Evolutionary conservation across 805 yeast species (phyloP).

Genomic region (Barnettozyma wickerhamii): DNA sequence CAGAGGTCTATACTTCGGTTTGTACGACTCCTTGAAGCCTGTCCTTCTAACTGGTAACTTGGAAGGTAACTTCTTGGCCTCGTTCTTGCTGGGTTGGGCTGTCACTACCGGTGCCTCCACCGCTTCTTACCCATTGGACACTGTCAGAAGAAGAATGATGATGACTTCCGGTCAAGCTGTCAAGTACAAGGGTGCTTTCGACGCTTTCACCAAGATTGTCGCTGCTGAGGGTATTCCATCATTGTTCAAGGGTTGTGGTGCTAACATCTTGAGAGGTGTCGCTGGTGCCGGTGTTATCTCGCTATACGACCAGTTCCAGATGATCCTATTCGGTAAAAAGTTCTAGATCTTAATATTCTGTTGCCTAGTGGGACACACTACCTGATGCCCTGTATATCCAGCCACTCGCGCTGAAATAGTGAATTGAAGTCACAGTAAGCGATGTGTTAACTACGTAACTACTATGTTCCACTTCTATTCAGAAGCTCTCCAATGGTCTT

Average conservation of each 20-base stretch:
- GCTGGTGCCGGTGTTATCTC: constrained; percentile 99
- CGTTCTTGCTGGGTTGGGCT: constrained; percentile 96
- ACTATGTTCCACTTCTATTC: too few relatives aligned
- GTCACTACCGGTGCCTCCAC: constrained; percentile 99
- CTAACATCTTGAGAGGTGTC: constrained; percentile 99
- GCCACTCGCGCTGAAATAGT: not conserved
- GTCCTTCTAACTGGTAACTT: constrained; percentile 89
- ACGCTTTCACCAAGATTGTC: constrained; percentile 86
- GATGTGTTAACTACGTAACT: not conserved
- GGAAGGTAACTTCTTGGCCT: constrained; percentile 92
- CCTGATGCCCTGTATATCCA: not conserved
- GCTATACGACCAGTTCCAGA: constrained; percentile 94
- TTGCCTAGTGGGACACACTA: not conserved
- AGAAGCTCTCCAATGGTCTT: too few relatives aligned
- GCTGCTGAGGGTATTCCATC: constrained; percentile 94
- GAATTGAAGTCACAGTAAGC: not conserved
- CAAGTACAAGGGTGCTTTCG: constrained; percentile 92
- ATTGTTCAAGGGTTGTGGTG: constrained; percentile 98
- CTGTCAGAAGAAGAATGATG: constrained; percentile 99
- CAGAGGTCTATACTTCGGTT: constrained; percentile 99
- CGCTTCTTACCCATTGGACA: constrained; percentile 98
- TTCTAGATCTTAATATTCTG: constrained; percentile 43
- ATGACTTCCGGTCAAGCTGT: constrained; percentile 99
- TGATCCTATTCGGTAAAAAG: constrained; percentile 94
- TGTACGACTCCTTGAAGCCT: constrained; percentile 95